These are phyloP conservation scores for Chlamydomonas schloesseri DNA, from an alignment of 139 green algal genomes.

Conservation along the genomic window DNA sequence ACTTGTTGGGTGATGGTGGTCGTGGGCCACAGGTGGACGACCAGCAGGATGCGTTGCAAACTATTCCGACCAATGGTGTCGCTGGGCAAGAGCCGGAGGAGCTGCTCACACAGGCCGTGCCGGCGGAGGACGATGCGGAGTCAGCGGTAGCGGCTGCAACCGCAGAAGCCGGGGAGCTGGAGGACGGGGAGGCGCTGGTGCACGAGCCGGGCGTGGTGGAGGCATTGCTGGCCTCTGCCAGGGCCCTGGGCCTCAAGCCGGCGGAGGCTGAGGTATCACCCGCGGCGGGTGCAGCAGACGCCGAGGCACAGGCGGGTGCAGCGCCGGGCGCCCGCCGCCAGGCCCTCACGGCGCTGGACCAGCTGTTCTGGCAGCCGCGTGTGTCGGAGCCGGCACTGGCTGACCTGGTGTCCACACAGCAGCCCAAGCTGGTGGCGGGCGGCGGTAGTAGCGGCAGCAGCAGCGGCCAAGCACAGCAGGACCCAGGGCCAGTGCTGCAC, in stretches of 20 bases:
- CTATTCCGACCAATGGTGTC: too few relatives aligned
- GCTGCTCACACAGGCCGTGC: too few relatives aligned
- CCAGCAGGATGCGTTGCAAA: too few relatives aligned
- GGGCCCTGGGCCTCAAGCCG: constrained; percentile 8
- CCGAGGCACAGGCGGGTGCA: neutral
- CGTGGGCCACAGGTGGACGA: too few relatives aligned
- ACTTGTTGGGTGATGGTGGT: too few relatives aligned
- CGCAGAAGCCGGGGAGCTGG: neutral
- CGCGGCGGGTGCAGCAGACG: neutral
- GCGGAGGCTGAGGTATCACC: neutral
- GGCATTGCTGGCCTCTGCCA: neutral
- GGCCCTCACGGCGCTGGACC: neutral
- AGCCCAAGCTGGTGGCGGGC: neutral
- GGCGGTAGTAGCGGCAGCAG: neutral
- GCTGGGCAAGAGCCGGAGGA: too few relatives aligned
- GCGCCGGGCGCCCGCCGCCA: neutral
- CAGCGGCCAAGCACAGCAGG: neutral
- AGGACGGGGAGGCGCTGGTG: neutral
- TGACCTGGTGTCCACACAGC: constrained; percentile 1
- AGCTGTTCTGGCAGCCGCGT: neutral
- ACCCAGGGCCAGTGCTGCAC: too few relatives aligned
- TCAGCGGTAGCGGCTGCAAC: neutral
- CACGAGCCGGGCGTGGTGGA: constrained; percentile 3
- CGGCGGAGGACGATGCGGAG: too few relatives aligned
- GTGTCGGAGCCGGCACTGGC: neutral